These are phyloP conservation scores for Suillus hirtellus DNA, from an alignment of 768 basidiomycete genomes.

Conservation along the genomic window DNA sequence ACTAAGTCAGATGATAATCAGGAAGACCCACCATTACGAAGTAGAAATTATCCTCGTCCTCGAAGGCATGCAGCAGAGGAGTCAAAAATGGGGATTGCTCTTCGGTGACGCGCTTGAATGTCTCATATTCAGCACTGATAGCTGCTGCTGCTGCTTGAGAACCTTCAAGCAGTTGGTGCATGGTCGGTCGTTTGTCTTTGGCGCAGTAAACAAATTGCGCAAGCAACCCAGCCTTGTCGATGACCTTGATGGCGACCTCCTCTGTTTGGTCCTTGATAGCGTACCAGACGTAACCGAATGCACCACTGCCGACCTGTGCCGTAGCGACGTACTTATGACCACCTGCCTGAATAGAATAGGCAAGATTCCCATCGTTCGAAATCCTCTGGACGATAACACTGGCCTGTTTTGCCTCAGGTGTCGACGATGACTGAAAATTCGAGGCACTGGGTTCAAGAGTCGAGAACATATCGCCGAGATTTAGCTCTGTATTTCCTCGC, in stretches of 20 bases:
- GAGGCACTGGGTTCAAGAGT: neutral
- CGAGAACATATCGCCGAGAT: neutral
- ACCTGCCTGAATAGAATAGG: slow-evolving; percentile 7
- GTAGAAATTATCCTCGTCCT: slow-evolving; percentile 17
- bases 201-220: slow-evolving; percentile 1
- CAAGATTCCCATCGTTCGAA: neutral
- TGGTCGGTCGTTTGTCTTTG: neutral
- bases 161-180: neutral
- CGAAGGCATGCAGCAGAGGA: slow-evolving; percentile 16
- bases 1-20: neutral
- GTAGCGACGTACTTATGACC: slow-evolving; percentile 8
- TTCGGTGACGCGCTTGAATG: slow-evolving; percentile 6
- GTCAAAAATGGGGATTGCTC: slow-evolving; percentile 15
- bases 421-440: neutral
- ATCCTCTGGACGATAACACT: neutral
- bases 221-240: slow-evolving; percentile 7
- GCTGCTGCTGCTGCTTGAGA: neutral
- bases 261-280: slow-evolving; percentile 10
- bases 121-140: slow-evolving; percentile 1
- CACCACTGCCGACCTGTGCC: slow-evolving; percentile 12
- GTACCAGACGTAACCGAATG: slow-evolving; percentile 14
- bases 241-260: slow-evolving; percentile 17
- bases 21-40: slow-evolving; percentile 16
- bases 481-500: neutral
- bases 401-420: neutral